Evolutionary conservation across 2,329 filamentous ascomycete genomes (phyloP), one percentile per base, ranked within the genome.

Genomic region (Sporothrix schenckii): DNA sequence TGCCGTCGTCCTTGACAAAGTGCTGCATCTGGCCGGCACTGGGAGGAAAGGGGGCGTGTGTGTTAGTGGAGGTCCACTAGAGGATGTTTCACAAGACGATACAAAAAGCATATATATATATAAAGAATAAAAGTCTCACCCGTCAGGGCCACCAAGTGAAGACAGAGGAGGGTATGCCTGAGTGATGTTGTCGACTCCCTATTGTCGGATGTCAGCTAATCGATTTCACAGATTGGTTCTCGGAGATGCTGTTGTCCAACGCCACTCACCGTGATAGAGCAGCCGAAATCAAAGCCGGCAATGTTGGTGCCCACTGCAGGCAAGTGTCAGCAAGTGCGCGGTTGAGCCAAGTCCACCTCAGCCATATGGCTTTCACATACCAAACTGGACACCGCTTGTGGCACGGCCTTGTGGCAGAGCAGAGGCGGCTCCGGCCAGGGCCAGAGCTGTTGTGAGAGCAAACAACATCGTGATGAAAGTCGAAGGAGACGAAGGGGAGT

Each of bases 1-100:
- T 79, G 58, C 81, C 80, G 73, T 85, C 82, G 54, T 85, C 81
- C n/a, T 80, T 81, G 65, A 83, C 79, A 72, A 88, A 88, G 75
- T 88, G 86, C 67, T 83, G 78, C 81, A 87, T 87, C 74, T 87
- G 85, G 4, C 76, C 80, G 16, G 53, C 30, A 10, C 70, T 60
- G 56, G 19, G 10, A n/a, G 30, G 9, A 10, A 49, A 13, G 34
- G 34, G 34, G 34, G 9, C 7, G 16, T 19, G 14, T n/a, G 7
- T 7, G 30, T 60, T 41, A 60, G 30, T 41, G 54, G 54, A 7
- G 3, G 3, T 14, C 1, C 13, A 49, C 16, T 6, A 47, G 44
- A 16, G 5, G 5, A 49, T 3, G 13, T 19, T 19, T 34, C 7
- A 9, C 34, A 34, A 54, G 14, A 30, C 4, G 24, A 5, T 5